Evolutionary conservation across 179 eudicot species (phyloP), one percentile per base, ranked within the genome.

Genomic region (Carnegiea gigantea): DNA sequence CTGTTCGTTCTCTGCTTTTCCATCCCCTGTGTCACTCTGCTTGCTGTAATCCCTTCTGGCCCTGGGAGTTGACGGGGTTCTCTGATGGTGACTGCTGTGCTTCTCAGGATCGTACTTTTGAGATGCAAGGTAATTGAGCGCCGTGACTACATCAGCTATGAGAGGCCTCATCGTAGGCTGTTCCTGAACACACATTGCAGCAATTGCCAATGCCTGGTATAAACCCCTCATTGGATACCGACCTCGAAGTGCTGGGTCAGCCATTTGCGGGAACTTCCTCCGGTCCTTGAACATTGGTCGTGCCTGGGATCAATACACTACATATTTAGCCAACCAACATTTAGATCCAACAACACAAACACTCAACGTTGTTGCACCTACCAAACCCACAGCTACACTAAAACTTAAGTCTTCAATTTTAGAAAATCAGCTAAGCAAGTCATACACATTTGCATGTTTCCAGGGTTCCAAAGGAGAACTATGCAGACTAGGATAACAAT

Each of bases 121-220:
- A 43, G 88, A 78, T 9, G 90, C 88, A 49, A 91, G 89, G 81
- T 87, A 91, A 76, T 90, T 89, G 30, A 91, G 75, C 78, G 94
- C 94, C 5, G 92, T 90, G 64, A 90, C 94, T 18, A 90, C 86
- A 57, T 91, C 94, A 20, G 88, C 88, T 80, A 89, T 77, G 20
- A 88, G 88, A 23, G 94, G 94, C 73, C 94, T 77, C 85, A 84
- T 78, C 73, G 36, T 83, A 44, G 95, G 89, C 24, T 87, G 85
- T 78, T 90, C 94, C 53, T 91, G 94, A 48, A 91, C 90, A 75
- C 94, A 91, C 94, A 91, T 88, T 80, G 92, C 94, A 46, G 92
- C 91, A 21, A 91, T 88, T 73, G 94, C 94, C 67, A 91, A 89
- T 23, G 92, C 90, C 77, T 91, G 95, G 78, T 90, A 91, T 80